Evolutionary conservation across 257 asterid genomes (phyloP), one percentile per base, ranked within the genome.

Genomic region (Solanum commersonii): DNA sequence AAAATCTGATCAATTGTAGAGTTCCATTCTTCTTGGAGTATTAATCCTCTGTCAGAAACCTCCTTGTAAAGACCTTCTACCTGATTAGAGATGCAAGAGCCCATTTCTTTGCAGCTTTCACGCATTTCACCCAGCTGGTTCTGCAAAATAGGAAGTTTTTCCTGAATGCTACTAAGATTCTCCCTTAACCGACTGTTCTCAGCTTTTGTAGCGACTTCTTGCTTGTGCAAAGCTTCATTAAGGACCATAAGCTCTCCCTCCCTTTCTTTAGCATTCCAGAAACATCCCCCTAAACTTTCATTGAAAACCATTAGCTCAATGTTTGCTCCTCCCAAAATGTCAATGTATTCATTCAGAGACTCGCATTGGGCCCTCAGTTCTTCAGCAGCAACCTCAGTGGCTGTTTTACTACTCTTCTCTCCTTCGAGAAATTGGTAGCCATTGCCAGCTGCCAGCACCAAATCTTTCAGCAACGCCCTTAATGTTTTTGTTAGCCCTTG

Each of bases 241-340:
- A 90, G 86, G 86, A 70, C 90, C 78, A 91, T 89, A 91, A 96
- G 90, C 88, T 95, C 97, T 44, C 89, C 90, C 93, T 91, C 92
- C 89, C 90, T 94, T 84, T 90, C 91, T 88, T 86, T 89, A 88
- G 90, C 91, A 46, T 88, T 89, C 87, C 37, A 67, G n/a, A 86
- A 46, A 87, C 91, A 92, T 87, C 90, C 95, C 88, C 91, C 91
- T 84, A 93, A 89, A 88, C 92, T 91, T 93, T 97, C 99, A 91
- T 88, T 91, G 11, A 94, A 92, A 91, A 94, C 94, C 96, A 93
- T 91, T 88, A 92, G 95, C 94, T 92, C 98, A 86, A 97, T 88
- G 87, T 92, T 94, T 89, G 88, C 93, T 88, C 89, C 93, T 88
- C 94, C 98, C 86, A 94, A 91, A 91, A 87, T 90, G 90, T 92